Base-by-base conservation (phyloP, 352 stramenopile species). In the Pythium folliculosum region DNA sequence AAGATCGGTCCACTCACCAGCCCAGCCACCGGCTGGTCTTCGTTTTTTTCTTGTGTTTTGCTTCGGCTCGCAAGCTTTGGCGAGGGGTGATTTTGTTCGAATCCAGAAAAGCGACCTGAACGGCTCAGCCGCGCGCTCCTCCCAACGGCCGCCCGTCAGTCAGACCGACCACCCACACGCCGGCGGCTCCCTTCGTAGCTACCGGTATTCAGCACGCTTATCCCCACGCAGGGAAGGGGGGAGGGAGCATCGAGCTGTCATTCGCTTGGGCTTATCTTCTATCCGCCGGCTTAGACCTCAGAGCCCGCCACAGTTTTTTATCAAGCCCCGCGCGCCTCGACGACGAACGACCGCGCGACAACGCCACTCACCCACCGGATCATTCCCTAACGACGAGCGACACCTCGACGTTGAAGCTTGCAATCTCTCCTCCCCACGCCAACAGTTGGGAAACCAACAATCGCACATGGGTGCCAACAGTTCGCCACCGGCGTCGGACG, bases 41-140 rank as follows among this genome's bases (percentile, higher is more conserved):
- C 35, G 23, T 64, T 27, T 25, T 35, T 56, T 22, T 21, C 12
- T n/a, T n/a, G 25, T 14, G 27, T 27, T 60, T 60, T 52, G 63
- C 58, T 60, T 50, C 17, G 60, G 48, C 10, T 37, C 56, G 19
- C 47, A 17, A 38, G 27, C 22, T 43, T 59, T 56, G 47, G 63
- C 35, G 49, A 22, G 43, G 30, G 50, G 57, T 57, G 52, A 56
- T 61, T 51, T 70, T 72, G 65, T 72, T 72, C 65, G 65, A 72
- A 72, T 72, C 65, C 58, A 71, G 65, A 71, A 66, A 57, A 55
- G 61, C 56, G n/a, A 55, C 54, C 65, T 63, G 65, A 71, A 71
- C 65, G 65, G 65, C 57, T 67, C 65, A 71, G 65, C 65, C 65
- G 59, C 56, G 16, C 30, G 43, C 48, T 21, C 40, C 40, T 47